Evolutionary conservation across 2,329 filamentous ascomycete genomes (phyloP).

Genomic region (Sarocladiaceae sp.): DNA sequence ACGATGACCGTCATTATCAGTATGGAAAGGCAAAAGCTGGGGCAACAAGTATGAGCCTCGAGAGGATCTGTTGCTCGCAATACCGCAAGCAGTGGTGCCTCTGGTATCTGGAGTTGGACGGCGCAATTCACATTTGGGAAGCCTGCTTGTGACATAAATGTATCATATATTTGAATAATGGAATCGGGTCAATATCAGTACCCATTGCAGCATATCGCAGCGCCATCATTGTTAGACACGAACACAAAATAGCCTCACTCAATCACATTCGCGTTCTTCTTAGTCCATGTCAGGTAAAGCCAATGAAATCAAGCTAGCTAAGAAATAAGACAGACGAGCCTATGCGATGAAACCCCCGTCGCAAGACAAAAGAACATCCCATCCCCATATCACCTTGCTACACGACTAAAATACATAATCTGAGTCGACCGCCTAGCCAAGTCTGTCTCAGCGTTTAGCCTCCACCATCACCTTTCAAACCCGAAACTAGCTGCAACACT

Average conservation of each 20-base stretch:
- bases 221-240: too few relatives aligned
- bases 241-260: too few relatives aligned
- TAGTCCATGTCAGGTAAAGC: conserved; percentile 18
- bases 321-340: conserved; percentile 30
- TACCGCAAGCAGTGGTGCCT: neutral
- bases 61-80: too few relatives aligned
- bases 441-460: neutral
- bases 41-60: too few relatives aligned
- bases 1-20: too few relatives aligned
- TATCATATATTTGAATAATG: neutral
- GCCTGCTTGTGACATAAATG: conserved; percentile 1
- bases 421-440: neutral
- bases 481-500: conserved; percentile 2
- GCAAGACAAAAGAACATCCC: conserved; percentile 6
- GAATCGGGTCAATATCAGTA: neutral
- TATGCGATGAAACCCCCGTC: conserved; percentile 17
- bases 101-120: neutral
- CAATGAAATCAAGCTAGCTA: conserved; percentile 35
- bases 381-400: conserved; percentile 5
- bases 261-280: too few relatives aligned
- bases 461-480: neutral
- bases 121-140: neutral
- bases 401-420: conserved; percentile 8
- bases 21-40: too few relatives aligned
- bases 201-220: too few relatives aligned